Percentiles rank a stretch among this genome's conserved stretches.
phyloP scores from a whole-genome alignment of 148 eudicot genomes.

The Limonium bicolor region DNA sequence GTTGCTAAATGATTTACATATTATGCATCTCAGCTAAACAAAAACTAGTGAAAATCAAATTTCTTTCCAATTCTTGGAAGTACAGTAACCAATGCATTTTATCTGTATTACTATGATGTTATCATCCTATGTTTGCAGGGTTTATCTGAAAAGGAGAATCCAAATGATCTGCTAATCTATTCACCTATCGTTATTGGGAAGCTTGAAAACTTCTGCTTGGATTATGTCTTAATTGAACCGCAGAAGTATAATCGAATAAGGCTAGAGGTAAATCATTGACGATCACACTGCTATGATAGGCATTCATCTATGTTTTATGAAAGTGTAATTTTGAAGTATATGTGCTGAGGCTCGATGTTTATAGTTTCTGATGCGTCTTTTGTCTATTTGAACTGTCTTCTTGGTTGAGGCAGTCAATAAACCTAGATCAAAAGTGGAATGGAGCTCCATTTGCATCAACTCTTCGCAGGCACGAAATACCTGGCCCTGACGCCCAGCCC shows the following conservation, averaged over 20 bases:
- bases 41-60: no score
- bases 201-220: slow-evolving; percentile 46
- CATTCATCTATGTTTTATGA: neutral
- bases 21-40: no score
- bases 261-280: slow-evolving; percentile 40
- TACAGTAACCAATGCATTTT: no score
- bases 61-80: no score
- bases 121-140: slow-evolving; percentile 8
- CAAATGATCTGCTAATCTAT: slow-evolving; percentile 18
- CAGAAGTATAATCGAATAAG: slow-evolving; percentile 47
- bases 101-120: neutral
- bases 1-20: no score
- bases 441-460: slow-evolving; percentile 90
- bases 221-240: slow-evolving; percentile 44
- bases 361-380: neutral
- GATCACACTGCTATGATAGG: neutral
- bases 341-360: slow-evolving; percentile 33
- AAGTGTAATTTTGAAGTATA: slow-evolving; percentile 4
- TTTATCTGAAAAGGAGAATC: slow-evolving; percentile 27
- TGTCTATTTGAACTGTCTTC: slow-evolving; percentile 2
- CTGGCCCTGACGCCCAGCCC: slow-evolving; percentile 21
- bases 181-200: slow-evolving; percentile 43
- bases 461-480: slow-evolving; percentile 58
- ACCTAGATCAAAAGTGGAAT: slow-evolving; percentile 74
- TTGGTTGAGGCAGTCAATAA: slow-evolving; percentile 38